A percentile compares a stretch with the other conserved stretches of the same genome.
Conservation (phyloP, 192 early-diverging fungal genomes). For the Spizellomyces punctatus region DNA sequence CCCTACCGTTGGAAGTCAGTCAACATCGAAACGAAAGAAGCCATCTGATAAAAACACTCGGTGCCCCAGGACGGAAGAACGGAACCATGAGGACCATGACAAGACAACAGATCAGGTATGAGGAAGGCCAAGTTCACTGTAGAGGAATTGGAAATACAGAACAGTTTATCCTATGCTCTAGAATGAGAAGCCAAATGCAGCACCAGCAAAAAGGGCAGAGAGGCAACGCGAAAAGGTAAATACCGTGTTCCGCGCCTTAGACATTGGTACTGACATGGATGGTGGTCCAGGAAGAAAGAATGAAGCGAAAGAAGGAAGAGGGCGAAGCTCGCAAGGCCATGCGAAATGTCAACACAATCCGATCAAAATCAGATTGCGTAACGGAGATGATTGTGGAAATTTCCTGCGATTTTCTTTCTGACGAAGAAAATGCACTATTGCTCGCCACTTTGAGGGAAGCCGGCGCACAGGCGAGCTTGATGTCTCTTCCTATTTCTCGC, state of each 20-base stretch:
- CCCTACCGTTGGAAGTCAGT: too few relatives aligned
- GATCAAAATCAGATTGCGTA: conserved; percentile 28
- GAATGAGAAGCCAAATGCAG: too few relatives aligned
- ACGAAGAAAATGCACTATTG: conserved; percentile 2
- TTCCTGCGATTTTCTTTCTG: conserved; percentile 9
- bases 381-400: conserved; percentile 36
- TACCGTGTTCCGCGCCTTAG: too few relatives aligned
- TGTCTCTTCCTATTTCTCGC: conserved; percentile 8
- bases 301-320: conserved; percentile 15
- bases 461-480: conserved; percentile 10
- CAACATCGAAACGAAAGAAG: too few relatives aligned
- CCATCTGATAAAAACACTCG: too few relatives aligned
- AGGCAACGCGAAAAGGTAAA: not conserved
- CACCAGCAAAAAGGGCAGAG: not conserved
- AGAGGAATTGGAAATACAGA: too few relatives aligned
- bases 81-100: too few relatives aligned
- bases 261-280: not conserved
- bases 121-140: too few relatives aligned
- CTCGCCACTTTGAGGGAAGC: conserved; percentile 12
- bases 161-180: too few relatives aligned
- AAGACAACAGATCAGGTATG: too few relatives aligned
- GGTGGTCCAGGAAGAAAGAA: conserved; percentile 13
- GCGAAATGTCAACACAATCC: conserved; percentile 21
- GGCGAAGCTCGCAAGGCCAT: not conserved
- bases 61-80: too few relatives aligned